Evolutionary conservation across 176 grass and related monocot species (phyloP), one percentile per base, ranked within the genome.

Genomic region (Aegilops longissima): DNA sequence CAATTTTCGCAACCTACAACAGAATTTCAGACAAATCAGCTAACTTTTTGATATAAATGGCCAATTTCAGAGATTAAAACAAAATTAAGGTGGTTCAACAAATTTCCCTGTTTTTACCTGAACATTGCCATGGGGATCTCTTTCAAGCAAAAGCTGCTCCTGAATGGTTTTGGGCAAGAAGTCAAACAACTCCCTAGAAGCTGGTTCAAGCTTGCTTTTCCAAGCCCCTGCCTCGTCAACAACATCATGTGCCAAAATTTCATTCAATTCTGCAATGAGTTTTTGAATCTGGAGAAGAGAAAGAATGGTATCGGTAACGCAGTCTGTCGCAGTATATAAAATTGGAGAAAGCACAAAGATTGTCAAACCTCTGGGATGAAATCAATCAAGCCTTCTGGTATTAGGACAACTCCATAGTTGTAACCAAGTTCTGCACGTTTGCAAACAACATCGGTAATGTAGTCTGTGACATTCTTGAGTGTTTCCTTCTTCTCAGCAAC

Each of bases 101-200:
- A 70, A 12, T 13, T 31, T 89, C 29, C 21, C 16, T 61, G 20
- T 78, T 20, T 70, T 86, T 90, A 99, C 97, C 90, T 99, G 94
- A 84, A 99, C 97, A 87, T 99, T 99, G 82, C 97, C 97, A 85
- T 96, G 97, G 31, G 97, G 97, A 79, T 99, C 97, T 87, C 97
- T 99, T 94, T 99, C 94, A 70, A 99, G 88, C 75, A 99, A 35
- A 84, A 99, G 89, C 87, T 99, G 97, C 65, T 99, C 97, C 58
- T 99, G 89, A 77, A 99, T 99, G 64, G 90, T 88, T 83, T 93
- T 82, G 7, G 97, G 97, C 81, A 99, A 61, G 42, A 99, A 94
- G 69, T 99, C 97, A 82, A 99, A 99, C 40, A 99, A 89, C 70
- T 82, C 13, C 38, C 77, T 80, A 17, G 68, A 93, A 76, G 94